Percentiles rank a stretch among this genome's conserved stretches.
phyloP scores from a whole-genome alignment of 345 rosid genomes.

The Erodium maritimum region DNA sequence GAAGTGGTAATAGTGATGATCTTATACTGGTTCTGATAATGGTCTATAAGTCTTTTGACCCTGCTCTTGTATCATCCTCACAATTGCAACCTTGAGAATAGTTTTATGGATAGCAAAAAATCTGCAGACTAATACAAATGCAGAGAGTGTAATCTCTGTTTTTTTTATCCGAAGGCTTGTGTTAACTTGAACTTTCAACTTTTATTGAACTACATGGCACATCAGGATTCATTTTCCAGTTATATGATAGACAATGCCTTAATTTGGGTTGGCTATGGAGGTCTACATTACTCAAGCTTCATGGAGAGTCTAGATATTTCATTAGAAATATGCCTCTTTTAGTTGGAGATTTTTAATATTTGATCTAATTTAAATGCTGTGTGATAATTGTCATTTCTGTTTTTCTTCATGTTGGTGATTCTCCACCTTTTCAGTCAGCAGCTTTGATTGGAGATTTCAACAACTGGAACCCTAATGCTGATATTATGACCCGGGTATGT shows the following conservation, averaged over 20 bases:
- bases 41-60: too few species aligned
- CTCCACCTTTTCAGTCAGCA: conserved; percentile 49
- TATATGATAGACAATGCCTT: background rate
- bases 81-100: too few species aligned
- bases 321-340: background rate
- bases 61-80: too few species aligned
- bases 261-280: background rate
- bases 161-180: too few species aligned
- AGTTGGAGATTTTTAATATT: background rate
- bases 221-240: background rate
- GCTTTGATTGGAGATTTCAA: conserved; percentile 93
- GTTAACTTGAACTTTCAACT: too few species aligned
- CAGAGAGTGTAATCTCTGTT: too few species aligned
- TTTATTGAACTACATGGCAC: too few species aligned
- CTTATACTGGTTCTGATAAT: too few species aligned
- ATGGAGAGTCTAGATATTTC: background rate
- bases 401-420: background rate
- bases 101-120: too few species aligned
- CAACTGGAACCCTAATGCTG: conserved; percentile 85
- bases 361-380: background rate
- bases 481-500: conserved; percentile 70
- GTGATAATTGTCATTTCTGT: too few species aligned
- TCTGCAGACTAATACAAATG: too few species aligned
- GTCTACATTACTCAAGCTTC: background rate
- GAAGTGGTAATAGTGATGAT: too few species aligned